phyloP scores from a whole-genome alignment of 2,329 filamentous ascomycete species.

The Epichloe sibirici region DNA sequence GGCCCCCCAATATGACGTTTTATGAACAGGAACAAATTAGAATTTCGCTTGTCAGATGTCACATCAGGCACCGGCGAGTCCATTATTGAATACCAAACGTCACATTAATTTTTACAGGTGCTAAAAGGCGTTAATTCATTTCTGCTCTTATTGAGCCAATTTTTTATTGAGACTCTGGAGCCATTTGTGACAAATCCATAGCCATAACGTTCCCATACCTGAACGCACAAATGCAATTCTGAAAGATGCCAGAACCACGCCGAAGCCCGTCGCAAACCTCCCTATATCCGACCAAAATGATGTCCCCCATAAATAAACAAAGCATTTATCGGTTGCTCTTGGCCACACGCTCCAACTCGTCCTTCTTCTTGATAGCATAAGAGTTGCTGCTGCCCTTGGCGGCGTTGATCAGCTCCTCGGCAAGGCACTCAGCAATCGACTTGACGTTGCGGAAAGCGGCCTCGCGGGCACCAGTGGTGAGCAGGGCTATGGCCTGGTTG shows the following conservation, averaged over 20 bases:
- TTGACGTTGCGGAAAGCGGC: conserved; percentile 99
- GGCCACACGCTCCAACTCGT: conserved; percentile 99
- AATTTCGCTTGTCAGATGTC: not conserved
- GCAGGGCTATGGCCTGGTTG: conserved; percentile 98
- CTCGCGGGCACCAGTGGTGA: conserved; percentile 98
- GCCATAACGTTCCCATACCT: conserved; percentile 31
- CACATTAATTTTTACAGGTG: not conserved
- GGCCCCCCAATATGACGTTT: no score
- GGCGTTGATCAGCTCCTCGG: conserved; percentile 99
- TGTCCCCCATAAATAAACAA: conserved; percentile 5
- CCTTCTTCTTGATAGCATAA: conserved; percentile 99
- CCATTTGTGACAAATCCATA: conserved; percentile 29
- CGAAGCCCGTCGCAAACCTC: conserved; percentile 26
- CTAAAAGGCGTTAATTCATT: conserved; percentile 16
- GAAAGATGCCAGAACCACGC: conserved; percentile 34
- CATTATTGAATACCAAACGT: not conserved
- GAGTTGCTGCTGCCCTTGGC: conserved; percentile 99
- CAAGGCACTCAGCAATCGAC: conserved; percentile 98
- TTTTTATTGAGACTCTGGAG: conserved; percentile 34
- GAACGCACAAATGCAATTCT: conserved; percentile 36
- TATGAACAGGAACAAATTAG: no score
- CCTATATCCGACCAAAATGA: conserved; percentile 7
- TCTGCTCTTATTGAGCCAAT: conserved; percentile 26
- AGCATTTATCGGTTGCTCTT: conserved; percentile 98
- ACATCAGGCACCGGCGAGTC: not conserved